Evolutionary conservation across 1,284 basidiomycete genomes (phyloP), one percentile per base, ranked within the genome.

Genomic region (Fomitiporia mediterranea): DNA sequence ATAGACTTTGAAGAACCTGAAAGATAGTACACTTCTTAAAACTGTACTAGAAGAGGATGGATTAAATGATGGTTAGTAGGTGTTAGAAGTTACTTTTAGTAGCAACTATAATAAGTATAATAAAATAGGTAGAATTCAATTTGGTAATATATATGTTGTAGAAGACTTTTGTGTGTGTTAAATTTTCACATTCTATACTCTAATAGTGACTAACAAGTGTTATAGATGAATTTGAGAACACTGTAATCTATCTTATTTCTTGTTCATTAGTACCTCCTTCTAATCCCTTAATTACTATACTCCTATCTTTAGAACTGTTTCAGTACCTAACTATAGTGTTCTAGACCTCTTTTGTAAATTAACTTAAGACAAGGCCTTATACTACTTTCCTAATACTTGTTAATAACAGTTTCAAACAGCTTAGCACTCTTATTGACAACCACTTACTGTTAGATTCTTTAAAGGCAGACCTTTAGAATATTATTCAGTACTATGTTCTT

Each of bases 311-410:
- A 3, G 84, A 93, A 37, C 78, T 94, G 19, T 96, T 94, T 0
- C 85, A 87, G 1, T 99, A 95, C 72, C 81, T 98, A 39, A 93
- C 94, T 0, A 87, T 92, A 2, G 76, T 94, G 15, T 94, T 92
- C 67, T 91, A 94, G 7, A 25, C 1, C 87, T 91, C 2, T 82
- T 78, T 96, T 35, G 89, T 90, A 6, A 82, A 89, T 40, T 73
- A 72, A 9, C 74, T 95, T 43, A 85, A 84, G 62, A 77, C 69
- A 15, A 79, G 79, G 19, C 85, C 91, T 0, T 83, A 81, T 7
- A 86, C 89, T 3, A 91, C 93, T 1, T 82, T 94, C 60, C 81
- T 99, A 42, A 84, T 97, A 21, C 97, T 97, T 0, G 84, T 82
- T 40, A 98, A 99, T 66, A 70, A 76, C 27, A 97, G 94, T 0